Base-by-base conservation (phyloP, 2,329 filamentous ascomycete genomes). In the Epichloe glyceriae region DNA sequence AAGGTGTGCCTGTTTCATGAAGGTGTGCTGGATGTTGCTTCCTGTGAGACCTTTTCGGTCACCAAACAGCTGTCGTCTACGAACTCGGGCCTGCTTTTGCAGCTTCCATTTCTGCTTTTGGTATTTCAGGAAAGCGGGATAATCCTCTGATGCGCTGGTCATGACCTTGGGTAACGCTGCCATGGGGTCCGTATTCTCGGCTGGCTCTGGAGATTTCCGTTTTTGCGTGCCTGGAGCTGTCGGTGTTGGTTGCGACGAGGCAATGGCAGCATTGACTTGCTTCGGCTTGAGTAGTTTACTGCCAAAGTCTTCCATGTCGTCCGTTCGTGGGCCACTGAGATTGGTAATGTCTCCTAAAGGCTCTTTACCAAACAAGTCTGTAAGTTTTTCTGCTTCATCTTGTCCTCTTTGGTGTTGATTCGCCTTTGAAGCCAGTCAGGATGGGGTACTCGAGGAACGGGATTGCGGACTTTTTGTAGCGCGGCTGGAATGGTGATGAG, bases 41-140 rank as follows among this genome's bases (percentile, higher is more conserved):
- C 57, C 64, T 7, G 60, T 56, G 40, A 63, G 58, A 11, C 73
- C 72, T 53, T 83, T 79, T 52, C 85, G 83, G 60, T 98, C 91
- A 53, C 93, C 93, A 60, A 98, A 98, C 1, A 98, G 73, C 64
- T 98, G 93, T 46, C 91, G 80, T 56, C 94, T 79, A 42, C 91
- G 83, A 53, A 84, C 76, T 20, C 93, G 82, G 35, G 91, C 89
- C 64, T 95, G 86, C 62, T 89, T 95, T 64, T 99, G 93, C 38
- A 97, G 85, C 71, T 91, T 96, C 93, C 93, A 99, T 68, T 98
- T 98, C 70, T 90, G 82, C 68, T 99, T 99, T 64, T 98, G 93
- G 61, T 97, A 97, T 61, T 85, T 78, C 49, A 99, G 67, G 73
- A 95, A 98, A 0, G 80, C 88, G 17, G 80, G 72, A 58, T 99